phyloP scores from a whole-genome alignment of 2,329 filamentous ascomycete genomes.

The Blastomyces emzantsi region DNA sequence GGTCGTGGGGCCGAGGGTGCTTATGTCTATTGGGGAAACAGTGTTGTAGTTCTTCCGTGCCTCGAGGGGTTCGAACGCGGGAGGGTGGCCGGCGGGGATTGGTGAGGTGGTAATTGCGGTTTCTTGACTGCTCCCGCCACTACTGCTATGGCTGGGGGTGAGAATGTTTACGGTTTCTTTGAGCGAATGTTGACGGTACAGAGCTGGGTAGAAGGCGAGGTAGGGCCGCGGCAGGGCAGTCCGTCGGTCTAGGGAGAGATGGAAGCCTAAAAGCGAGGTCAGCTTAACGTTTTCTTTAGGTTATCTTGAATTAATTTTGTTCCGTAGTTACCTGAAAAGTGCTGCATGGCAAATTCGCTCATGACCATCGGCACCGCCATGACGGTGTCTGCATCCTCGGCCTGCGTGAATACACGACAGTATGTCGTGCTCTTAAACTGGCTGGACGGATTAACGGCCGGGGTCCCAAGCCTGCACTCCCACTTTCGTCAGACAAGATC shows the following conservation, averaged over 20 bases:
- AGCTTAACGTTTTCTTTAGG: not conserved
- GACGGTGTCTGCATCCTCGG: slow-evolving; percentile 24
- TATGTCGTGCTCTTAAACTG: slow-evolving; percentile 40
- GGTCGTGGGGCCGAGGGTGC: slow-evolving; percentile 23
- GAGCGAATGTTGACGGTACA: slow-evolving; percentile 25
- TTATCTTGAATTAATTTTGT: not conserved
- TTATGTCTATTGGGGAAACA: slow-evolving; percentile 15
- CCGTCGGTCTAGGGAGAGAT: slow-evolving; percentile 36
- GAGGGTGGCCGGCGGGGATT: slow-evolving; percentile 15
- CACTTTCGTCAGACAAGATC: no score
- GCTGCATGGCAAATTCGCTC: slow-evolving; percentile 35
- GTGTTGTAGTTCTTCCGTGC: slow-evolving; percentile 20
- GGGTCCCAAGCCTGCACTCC: slow-evolving; percentile 28
- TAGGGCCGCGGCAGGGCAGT: slow-evolving; percentile 34
- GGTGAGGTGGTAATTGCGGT: not conserved
- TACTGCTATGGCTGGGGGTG: slow-evolving; percentile 11
- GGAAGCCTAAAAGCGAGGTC: slow-evolving; percentile 28
- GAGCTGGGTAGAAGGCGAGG: slow-evolving; percentile 36
- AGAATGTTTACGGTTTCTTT: slow-evolving; percentile 24
- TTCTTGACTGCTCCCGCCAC: slow-evolving; percentile 2
- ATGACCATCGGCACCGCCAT: slow-evolving; percentile 24
- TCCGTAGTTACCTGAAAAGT: slow-evolving; percentile 29
- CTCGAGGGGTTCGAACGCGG: slow-evolving; percentile 17
- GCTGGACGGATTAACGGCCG: slow-evolving; percentile 30
- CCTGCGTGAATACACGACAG: slow-evolving; percentile 39